These are phyloP conservation scores for Puya raimondii DNA, from an alignment of 176 grass and related monocot genomes.

Conservation along the genomic window DNA sequence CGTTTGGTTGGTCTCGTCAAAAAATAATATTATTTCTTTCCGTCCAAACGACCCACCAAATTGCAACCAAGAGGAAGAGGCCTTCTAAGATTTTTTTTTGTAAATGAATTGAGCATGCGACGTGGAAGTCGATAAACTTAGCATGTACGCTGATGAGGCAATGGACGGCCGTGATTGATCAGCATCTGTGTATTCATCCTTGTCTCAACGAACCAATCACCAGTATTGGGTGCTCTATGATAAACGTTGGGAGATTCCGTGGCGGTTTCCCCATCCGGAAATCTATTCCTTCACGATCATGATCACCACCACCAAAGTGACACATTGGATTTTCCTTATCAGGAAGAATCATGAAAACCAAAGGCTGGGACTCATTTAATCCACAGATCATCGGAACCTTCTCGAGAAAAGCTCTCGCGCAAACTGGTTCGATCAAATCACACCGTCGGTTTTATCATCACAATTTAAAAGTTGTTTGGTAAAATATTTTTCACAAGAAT, in stretches of 20 bases:
- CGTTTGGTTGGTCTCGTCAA: too few species aligned
- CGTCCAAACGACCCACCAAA: too few species aligned
- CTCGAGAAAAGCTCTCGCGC: not conserved
- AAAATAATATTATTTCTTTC: too few species aligned
- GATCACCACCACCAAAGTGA: not conserved
- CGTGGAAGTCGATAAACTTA: too few species aligned
- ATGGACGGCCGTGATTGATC: not conserved
- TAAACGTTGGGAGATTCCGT: not conserved
- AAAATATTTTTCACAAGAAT: too few species aligned
- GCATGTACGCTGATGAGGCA: not conserved
- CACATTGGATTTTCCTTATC: not conserved
- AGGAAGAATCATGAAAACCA: not conserved
- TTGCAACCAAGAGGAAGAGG: too few species aligned
- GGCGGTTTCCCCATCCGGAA: not conserved
- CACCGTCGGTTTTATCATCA: not conserved
- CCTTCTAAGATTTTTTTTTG: too few species aligned
- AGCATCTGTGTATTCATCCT: not conserved
- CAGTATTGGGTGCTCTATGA: not conserved
- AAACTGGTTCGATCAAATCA: not conserved
- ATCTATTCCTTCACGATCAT: not conserved
- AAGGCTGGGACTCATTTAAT: not conserved
- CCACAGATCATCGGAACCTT: not conserved
- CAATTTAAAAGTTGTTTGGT: too few species aligned
- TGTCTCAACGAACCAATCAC: not conserved
- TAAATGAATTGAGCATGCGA: too few species aligned